Base-by-base conservation (phyloP, 2,329 filamentous ascomycete species). In the Dothistroma pini region DNA sequence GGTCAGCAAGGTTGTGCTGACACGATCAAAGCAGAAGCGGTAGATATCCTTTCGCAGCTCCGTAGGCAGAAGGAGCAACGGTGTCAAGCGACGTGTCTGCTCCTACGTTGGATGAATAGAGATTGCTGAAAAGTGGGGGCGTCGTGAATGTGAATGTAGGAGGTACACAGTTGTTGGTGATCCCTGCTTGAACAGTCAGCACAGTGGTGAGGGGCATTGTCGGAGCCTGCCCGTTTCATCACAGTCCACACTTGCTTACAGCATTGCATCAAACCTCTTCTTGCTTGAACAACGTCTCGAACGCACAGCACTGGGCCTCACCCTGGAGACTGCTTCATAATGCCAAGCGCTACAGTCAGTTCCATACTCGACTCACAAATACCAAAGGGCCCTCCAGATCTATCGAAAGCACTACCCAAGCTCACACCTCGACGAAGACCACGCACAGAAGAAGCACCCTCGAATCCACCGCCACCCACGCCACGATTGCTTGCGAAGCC, bases 401-500 rank as follows among this genome's bases (percentile, higher is more conserved):
- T 85, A 31, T 84, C 81, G 70, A 77, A 84, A 69, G 81, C 79
- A 63, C 82, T 90, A 48, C 88, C 88, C 34, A 89, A 86, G 71
- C 81, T 91, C 63, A 83, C 88, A 70, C 86, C 89, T 32, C 84
- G 88, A 61, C 81, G 81, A 62, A 82, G 84, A 62, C 80, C 82
- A 62, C 72, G 78, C 62, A 74, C 78, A 63, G 72, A 81, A 49
- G 65, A 70, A 63, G 49, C 61, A 52, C 55, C 69, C 3, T 66
- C 71, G 32, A 74, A 72, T 54, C 88, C 91, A 63, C 81, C 89
- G 51, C 93, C 93, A 62, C 81, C 84, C 67, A 96, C 93, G 31
- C 92, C 92, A 53, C 73, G 81, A 44, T 82, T 97, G 9, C 86
- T 91, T 35, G 75, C 85, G 52, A 87, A 88, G 19, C 87, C 89